These are phyloP conservation scores for Aspergillus nidulans DNA, from an alignment of 495 filamentous ascomycete species.

Conservation along the genomic window DNA sequence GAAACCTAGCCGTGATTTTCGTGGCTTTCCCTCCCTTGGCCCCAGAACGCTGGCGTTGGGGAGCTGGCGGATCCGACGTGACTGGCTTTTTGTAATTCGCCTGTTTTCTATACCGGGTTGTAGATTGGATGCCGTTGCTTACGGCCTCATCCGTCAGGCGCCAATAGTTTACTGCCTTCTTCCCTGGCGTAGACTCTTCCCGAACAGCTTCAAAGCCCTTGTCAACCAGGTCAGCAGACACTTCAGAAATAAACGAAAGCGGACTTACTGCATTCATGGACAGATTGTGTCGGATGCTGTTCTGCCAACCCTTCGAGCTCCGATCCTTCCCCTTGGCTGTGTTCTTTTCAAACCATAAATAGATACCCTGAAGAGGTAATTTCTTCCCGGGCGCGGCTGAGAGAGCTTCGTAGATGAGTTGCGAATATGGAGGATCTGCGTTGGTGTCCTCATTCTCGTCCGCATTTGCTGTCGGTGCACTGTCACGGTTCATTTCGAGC, in stretches of 20 bases:
- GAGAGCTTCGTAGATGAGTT: slow-evolving; percentile 75
- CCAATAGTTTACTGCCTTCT: slow-evolving; percentile 61
- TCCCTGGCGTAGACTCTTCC: slow-evolving; percentile 43
- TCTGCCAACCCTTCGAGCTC: slow-evolving; percentile 82
- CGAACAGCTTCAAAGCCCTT: slow-evolving; percentile 67
- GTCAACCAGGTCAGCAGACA: slow-evolving; percentile 4
- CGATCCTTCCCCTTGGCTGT: slow-evolving; percentile 66
- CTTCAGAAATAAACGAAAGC: slow-evolving; percentile 6
- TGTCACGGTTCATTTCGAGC: slow-evolving; percentile 9
- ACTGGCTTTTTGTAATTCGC: slow-evolving; percentile 42
- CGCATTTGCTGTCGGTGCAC: slow-evolving; percentile 7
- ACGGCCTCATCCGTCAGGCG: slow-evolving; percentile 60
- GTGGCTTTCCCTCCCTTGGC: slow-evolving; percentile 53
- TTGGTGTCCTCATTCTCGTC: slow-evolving; percentile 31
- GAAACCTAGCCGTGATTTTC: slow-evolving; percentile 28
- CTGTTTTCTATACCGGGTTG: slow-evolving; percentile 66
- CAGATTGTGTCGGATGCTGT: slow-evolving; percentile 93
- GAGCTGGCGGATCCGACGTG: slow-evolving; percentile 38
- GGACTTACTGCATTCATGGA: slow-evolving; percentile 89
- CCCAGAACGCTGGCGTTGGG: slow-evolving; percentile 51
- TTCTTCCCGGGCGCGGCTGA: slow-evolving; percentile 56
- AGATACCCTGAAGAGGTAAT: slow-evolving; percentile 82
- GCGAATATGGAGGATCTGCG: slow-evolving; percentile 68
- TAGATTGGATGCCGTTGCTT: slow-evolving; percentile 61
- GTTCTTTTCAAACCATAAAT: slow-evolving; percentile 81